Conservation (phyloP, 176 grass and related monocot species). For the Phoenix roebelenii region DNA sequence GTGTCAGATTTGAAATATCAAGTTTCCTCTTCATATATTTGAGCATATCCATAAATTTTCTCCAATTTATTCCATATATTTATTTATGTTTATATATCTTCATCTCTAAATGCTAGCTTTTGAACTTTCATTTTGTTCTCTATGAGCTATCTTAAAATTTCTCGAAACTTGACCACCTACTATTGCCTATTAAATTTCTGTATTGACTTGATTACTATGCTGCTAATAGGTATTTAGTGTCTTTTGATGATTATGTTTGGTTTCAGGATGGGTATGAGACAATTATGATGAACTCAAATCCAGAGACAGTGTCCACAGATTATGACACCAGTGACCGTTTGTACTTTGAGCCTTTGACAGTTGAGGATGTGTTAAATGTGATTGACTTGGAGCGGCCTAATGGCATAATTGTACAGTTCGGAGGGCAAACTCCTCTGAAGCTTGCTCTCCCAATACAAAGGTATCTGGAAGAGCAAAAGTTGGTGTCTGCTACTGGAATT, state of each 20-base stretch:
- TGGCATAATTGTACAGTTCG: constrained; percentile 93
- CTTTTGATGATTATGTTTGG: neutral
- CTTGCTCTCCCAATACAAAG: constrained; percentile 75
- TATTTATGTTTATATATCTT: no score
- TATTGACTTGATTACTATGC: no score
- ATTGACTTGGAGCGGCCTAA: constrained; percentile 82
- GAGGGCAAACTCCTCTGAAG: constrained; percentile 94
- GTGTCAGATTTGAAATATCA: no score
- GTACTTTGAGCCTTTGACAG: constrained; percentile 90
- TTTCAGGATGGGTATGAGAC: constrained; percentile 79
- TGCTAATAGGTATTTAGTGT: no score
- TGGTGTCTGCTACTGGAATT: constrained; percentile 46
- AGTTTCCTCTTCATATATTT: no score
- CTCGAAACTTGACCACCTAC: no score
- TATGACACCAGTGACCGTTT: constrained; percentile 90
- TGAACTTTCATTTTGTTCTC: no score
- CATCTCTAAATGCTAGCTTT: no score
- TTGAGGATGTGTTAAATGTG: constrained; percentile 90
- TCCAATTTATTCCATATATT: no score
- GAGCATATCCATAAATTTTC: no score
- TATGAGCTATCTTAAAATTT: no score
- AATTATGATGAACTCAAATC: constrained; percentile 99
- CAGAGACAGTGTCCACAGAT: constrained; percentile 95
- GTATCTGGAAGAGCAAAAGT: constrained; percentile 54
- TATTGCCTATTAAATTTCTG: no score